Evolutionary conservation across 1,139 yeast genomes (phyloP).

Genomic region (Yamadazyma trypodendri): DNA sequence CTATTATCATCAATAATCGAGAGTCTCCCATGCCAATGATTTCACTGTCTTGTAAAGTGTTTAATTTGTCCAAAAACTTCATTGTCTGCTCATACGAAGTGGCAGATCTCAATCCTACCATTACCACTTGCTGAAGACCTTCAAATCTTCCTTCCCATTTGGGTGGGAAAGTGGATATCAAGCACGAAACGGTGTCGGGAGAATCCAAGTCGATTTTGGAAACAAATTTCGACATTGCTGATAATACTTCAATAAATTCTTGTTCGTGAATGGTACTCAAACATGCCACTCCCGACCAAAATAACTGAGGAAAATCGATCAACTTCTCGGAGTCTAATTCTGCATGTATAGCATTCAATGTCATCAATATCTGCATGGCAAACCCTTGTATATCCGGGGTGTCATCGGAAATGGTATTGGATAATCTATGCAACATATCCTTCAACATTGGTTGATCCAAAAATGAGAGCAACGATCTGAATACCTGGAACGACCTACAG

Average conservation of each 20-base stretch:
- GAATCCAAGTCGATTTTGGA: conserved; percentile 86
- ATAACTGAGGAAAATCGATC: conserved; percentile 86
- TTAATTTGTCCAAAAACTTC: conserved; percentile 70
- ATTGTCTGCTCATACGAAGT: conserved; percentile 78
- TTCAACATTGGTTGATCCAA: conserved; percentile 86
- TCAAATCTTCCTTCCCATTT: conserved; percentile 95
- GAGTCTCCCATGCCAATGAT: conserved; percentile 74
- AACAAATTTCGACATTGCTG: conserved; percentile 77
- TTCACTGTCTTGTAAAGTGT: conserved; percentile 66
- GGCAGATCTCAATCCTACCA: conserved; percentile 81
- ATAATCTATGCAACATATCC: conserved; percentile 90
- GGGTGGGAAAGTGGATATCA: conserved; percentile 85
- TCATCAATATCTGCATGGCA: conserved; percentile 96
- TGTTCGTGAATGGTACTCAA: conserved; percentile 87
- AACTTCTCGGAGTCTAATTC: conserved; percentile 76
- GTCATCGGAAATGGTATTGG: conserved; percentile 90
- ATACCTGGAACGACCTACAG: conserved; percentile 91
- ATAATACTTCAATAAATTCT: conserved; percentile 84
- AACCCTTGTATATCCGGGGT: conserved; percentile 92
- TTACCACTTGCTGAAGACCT: conserved; percentile 76
- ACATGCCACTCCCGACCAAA: conserved; percentile 96
- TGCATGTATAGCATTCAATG: conserved; percentile 86
- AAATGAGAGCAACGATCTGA: conserved; percentile 74
- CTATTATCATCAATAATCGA: conserved; percentile 66
- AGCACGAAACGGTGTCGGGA: conserved; percentile 78